phyloP scores from a whole-genome alignment of 352 stramenopile genomes.

The Phytophthora cactorum region DNA sequence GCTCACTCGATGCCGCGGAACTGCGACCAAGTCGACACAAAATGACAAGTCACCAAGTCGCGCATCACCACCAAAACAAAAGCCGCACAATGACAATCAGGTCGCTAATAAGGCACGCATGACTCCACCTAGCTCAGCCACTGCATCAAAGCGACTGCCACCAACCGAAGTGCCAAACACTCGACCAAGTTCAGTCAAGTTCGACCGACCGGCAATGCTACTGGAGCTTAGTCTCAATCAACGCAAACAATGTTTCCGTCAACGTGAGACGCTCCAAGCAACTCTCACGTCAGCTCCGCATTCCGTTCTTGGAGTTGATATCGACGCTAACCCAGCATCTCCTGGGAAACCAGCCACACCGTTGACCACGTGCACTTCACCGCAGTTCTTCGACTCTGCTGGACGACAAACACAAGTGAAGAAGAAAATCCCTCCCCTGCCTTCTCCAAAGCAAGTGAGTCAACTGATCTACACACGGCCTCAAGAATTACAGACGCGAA shows the following conservation, averaged over 20 bases:
- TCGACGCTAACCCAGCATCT: constrained; percentile 28
- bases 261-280: constrained; percentile 51
- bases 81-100: constrained; percentile 19
- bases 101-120: constrained; percentile 9
- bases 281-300: constrained; percentile 48
- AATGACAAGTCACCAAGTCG: constrained; percentile 17
- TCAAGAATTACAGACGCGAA: constrained; percentile 71
- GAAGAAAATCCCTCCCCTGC: constrained; percentile 60
- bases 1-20: constrained; percentile 48
- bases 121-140: constrained; percentile 25
- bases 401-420: constrained; percentile 14
- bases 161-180: constrained; percentile 33
- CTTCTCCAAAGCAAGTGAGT: constrained; percentile 65
- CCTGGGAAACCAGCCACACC: constrained; percentile 13
- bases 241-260: constrained; percentile 60
- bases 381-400: neutral
- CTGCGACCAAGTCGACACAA: constrained; percentile 22
- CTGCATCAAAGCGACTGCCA: constrained; percentile 21
- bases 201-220: constrained; percentile 69
- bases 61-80: neutral
- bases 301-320: constrained; percentile 67
- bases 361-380: constrained; percentile 18
- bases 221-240: constrained; percentile 76
- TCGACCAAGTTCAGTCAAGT: constrained; percentile 60
- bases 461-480: constrained; percentile 68